Evolutionary conservation across 768 basidiomycete genomes (phyloP), one percentile per base, ranked within the genome.

Genomic region (Lentinula guzmanii): DNA sequence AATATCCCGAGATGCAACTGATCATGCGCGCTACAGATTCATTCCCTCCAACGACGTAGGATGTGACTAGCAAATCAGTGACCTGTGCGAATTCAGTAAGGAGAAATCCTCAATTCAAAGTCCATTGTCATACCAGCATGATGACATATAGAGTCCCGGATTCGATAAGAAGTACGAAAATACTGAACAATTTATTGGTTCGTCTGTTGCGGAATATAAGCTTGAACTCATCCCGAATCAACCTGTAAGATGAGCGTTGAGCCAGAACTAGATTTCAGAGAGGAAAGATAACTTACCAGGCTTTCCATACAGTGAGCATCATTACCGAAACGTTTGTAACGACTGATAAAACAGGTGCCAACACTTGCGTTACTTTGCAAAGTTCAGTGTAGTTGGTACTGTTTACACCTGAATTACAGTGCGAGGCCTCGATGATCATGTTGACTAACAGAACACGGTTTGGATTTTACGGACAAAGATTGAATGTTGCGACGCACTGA

Each of bases 11-110:
- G 31, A 56, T 56, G 37, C 54, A 56, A 24, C 41, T 31, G 18
- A 56, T 56, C 54, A 56, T 56, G 35, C 54, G 35, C 10, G 37
- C n/a, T 15, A 56, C 54, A 56, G 37, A 35, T 56, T 56, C 54
- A 11, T 39, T 39, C n/a, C 37, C 54, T 56, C 54, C 54, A 43
- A 56, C 54, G 11, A 56, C 54, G 28, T 39, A 56, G 18, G 54
- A 56, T 37, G 54, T 56, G 37, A 56, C 21, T 4, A 56, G 33
- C 7, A 56, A 16, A n/a, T 56, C 54, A 4, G 39, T 41, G 2
- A 56, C 37, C 54, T 56, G 37, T 24, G 15, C 10, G 33, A 5
- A 52, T 6, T 16, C 2, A 35, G n/a, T 52, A 3, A 13, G 6
- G 16, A 11, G 15, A 5, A 24, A 24, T 16, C 37, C 6, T 13